Conservation (phyloP, 129 eudicot species). For the Saposhnikovia divaricata region DNA sequence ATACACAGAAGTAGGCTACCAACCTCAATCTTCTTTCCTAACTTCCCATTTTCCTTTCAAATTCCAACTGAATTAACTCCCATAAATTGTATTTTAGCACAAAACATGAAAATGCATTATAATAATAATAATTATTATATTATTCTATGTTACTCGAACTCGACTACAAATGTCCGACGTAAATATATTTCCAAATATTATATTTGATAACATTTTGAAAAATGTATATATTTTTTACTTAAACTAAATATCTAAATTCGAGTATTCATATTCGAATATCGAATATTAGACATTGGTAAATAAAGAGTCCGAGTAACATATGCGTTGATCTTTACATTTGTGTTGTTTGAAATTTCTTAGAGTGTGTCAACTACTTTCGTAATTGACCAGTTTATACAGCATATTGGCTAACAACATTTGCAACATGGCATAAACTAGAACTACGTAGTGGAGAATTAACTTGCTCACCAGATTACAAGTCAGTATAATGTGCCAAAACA, state of each 20-base stretch:
- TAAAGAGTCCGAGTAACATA: no score
- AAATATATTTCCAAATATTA: no score
- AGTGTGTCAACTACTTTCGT: not conserved
- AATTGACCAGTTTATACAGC: not conserved
- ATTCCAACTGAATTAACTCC: not conserved
- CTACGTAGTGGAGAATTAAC: not conserved
- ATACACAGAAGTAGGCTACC: conserved; percentile 9
- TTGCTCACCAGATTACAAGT: not conserved
- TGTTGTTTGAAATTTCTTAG: not conserved
- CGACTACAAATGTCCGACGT: no score
- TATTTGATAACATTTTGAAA: no score
- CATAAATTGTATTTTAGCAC: not conserved
- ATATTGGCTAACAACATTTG: not conserved
- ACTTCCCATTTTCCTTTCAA: not conserved
- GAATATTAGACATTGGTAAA: no score
- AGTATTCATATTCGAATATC: no score
- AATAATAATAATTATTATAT: no score
- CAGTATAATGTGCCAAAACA: no score
- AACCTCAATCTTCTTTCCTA: conserved; percentile 7
- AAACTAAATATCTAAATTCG: no score
- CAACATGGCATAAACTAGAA: not conserved
- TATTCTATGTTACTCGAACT: no score
- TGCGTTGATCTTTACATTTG: not conserved
- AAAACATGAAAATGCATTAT: not conserved
- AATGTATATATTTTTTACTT: no score